Evolutionary conservation across 2,329 filamentous ascomycete genomes (phyloP).

Genomic region (Raffaelea albimanens): DNA sequence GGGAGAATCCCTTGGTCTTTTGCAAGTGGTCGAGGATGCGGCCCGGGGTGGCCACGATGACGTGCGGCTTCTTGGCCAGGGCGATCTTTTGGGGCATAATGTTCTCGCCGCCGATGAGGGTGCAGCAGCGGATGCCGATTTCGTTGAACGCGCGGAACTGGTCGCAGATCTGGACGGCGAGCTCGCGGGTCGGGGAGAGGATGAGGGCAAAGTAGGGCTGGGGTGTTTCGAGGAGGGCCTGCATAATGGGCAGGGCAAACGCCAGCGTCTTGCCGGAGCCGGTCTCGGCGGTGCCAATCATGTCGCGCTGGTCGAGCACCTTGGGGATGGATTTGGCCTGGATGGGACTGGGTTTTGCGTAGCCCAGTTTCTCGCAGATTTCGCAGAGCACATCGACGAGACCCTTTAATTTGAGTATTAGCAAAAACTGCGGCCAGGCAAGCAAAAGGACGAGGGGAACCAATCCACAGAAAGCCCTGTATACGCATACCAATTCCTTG

Average conservation of each 20-base stretch:
- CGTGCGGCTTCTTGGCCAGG: slow-evolving; percentile 90
- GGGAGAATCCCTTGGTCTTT: slow-evolving; percentile 91
- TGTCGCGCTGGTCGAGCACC: slow-evolving; percentile 70
- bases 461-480: background rate
- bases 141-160: slow-evolving; percentile 81
- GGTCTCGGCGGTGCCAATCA: slow-evolving; percentile 92
- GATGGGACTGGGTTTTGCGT: slow-evolving; percentile 80
- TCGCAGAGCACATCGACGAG: slow-evolving; percentile 83
- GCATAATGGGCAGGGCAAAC: slow-evolving; percentile 86
- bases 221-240: slow-evolving; percentile 80
- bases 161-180: slow-evolving; percentile 85
- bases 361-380: slow-evolving; percentile 73
- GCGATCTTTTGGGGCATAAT: slow-evolving; percentile 90
- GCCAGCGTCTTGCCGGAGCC: slow-evolving; percentile 94
- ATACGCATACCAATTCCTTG: background rate
- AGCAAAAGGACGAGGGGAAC: background rate
- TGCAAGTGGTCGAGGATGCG: slow-evolving; percentile 85
- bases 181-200: slow-evolving; percentile 83
- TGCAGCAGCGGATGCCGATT: slow-evolving; percentile 78
- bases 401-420: too few species aligned
- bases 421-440: background rate
- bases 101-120: slow-evolving; percentile 88
- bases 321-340: slow-evolving; percentile 75
- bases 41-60: slow-evolving; percentile 86
- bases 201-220: slow-evolving; percentile 81